Evolutionary conservation across 2,329 filamentous ascomycete species (phyloP), one percentile per base, ranked within the genome.

Genomic region (Colletotrichum tabaci): DNA sequence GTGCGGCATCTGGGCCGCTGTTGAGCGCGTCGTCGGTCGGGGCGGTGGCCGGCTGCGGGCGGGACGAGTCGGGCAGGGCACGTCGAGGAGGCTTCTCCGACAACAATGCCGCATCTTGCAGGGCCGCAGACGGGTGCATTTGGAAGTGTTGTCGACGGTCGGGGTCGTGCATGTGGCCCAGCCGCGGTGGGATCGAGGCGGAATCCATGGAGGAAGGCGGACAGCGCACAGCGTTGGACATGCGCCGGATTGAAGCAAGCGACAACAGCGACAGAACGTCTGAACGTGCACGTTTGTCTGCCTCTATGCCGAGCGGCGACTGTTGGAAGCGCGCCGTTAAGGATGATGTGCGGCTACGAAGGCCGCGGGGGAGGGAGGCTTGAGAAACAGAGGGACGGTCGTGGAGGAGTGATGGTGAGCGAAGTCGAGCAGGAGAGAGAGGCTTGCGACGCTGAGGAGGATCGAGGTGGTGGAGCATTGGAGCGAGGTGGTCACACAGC

Each of bases 401-500:
- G 56, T 23, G 46, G 56, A 62, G 60, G 61, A 61, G 69, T 38
- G 30, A 57, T 40, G 18, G 65, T 13, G 26, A 46, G 16, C 44
- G 50, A 46, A 52, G 52, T 52, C 26, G 57, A 50, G 38, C 44
- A 35, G 8, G 30, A 35, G 30, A 8, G 30, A 35, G 53, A 52
- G 61, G 80, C 68, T 81, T 75, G 3, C 55, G 73, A 40, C 77
- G 76, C 26, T 38, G 53, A 23, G 23, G 30, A 61, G 49, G 53
- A 50, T 57, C 56, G 57, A 52, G 61, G 64, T 46, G 61, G 52
- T 44, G 21, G 57, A 42, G 63, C 47, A 47, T 49, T 38, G 50
- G 50, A 30, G 9, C 9, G 6, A 15, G 49, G 49, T 44, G 47
- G 46, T 62, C 46, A 62, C 18, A 62, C 60, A 50, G 26, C 30